Base-by-base conservation (phyloP, 2,329 filamentous ascomycete species). In the Microdochium paspali region DNA sequence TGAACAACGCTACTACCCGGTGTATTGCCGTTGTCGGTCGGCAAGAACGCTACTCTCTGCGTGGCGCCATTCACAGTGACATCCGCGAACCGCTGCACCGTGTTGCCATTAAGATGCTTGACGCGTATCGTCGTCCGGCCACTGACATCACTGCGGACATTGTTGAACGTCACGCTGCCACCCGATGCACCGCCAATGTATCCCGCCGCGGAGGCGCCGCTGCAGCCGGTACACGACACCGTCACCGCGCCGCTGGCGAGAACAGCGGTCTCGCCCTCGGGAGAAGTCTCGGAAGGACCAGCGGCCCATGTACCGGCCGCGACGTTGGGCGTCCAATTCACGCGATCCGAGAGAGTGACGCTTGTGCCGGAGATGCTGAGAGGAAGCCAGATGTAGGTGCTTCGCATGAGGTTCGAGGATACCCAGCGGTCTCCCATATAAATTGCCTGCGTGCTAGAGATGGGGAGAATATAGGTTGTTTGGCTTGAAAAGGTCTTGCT, bases 351-450 rank as follows among this genome's bases (percentile, higher is more conserved):
- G 56, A 79, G 68, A 9, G 54, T 69, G 2, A 79, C 76, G 0
- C 64, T 71, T 0, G 68, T 77, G 0, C 76, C 78, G 1, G 66
- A 66, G 50, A 83, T 68, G 3, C 57, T 66, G 1, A 85, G 61
- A 0, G 82, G 82, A 0, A 85, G 68, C 82, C 81, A 85, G 35
- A 85, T 65, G 54, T 85, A 85, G 0, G 79, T 82, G 46, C 73
- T 77, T 0, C 73, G 65, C 61, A 73, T 74, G 1, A 87, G 69
- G 51, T 85, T 80, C 15, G 61, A 59, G 4, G 69, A 73, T 0
- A 77, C 62, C 82, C 83, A 86, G 21, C 83, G 75, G 61, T 87
- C 82, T 18, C 83, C 82, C 63, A 84, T 75, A 62, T 85, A 86
- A 51, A 83, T 72, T 44, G 70, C 68, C 13, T 63, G 62, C 32